Conservation (phyloP, 164 flowering plant genomes). For the Magnolia sinica region DNA sequence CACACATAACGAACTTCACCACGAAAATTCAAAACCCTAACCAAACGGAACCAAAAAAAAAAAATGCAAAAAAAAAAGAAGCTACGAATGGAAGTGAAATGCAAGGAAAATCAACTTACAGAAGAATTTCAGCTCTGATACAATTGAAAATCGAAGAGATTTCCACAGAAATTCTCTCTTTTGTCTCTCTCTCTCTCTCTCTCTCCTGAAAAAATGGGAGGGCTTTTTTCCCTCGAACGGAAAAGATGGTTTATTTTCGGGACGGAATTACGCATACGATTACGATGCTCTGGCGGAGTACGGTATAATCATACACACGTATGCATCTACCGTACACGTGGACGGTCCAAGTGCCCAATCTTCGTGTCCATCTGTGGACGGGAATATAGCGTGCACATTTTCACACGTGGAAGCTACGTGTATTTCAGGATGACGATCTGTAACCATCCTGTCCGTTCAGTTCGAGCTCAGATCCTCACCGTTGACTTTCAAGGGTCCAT, state of each 20-base stretch:
- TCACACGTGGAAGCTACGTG: no score
- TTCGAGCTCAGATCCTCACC: no score
- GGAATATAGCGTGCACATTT: no score
- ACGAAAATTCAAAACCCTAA: slow-evolving; percentile 1
- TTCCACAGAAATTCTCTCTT: slow-evolving; percentile 2
- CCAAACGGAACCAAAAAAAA: background rate
- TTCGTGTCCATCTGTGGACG: no score
- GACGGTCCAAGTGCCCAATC: no score
- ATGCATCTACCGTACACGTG: background rate
- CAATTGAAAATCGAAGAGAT: background rate
- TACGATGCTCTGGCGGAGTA: background rate
- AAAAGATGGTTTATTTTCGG: background rate
- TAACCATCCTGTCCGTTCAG: no score
- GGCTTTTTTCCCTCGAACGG: background rate
- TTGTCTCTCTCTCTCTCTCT: slow-evolving; percentile 2
- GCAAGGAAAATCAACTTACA: slow-evolving; percentile 8
- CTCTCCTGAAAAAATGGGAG: background rate
- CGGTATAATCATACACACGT: background rate
- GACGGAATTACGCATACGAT: background rate
- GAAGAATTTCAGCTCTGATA: slow-evolving; percentile 1
- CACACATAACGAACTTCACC: background rate
- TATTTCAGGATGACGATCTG: no score
- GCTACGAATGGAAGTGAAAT: background rate
- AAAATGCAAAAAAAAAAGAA: no score
- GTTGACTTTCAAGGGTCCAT: no score